A percentile compares a stretch with the other conserved stretches of the same genome.
Conservation (phyloP, 169 alveolate genomes). For the Cryptosporidium sp. region DNA sequence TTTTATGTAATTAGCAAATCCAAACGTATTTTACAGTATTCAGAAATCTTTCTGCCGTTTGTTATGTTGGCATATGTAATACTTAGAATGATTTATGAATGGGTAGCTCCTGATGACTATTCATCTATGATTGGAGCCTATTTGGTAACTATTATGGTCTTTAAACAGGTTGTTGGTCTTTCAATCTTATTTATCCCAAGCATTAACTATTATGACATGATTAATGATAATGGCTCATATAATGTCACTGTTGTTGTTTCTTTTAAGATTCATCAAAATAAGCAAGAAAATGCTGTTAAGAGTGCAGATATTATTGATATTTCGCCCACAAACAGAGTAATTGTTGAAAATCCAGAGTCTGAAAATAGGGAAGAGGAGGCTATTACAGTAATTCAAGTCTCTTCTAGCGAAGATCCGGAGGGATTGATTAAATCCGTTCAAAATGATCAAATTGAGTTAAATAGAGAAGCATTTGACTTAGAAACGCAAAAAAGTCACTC, state of each 20-base stretch:
- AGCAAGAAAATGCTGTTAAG: not conserved
- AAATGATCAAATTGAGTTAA: not conserved
- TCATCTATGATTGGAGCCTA: constrained; percentile 35
- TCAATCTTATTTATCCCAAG: constrained; percentile 40
- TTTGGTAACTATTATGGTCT: constrained; percentile 24
- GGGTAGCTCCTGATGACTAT: constrained; percentile 60
- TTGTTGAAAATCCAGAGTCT: not conserved
- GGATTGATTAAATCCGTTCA: not conserved
- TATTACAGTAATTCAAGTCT: not conserved
- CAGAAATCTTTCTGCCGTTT: constrained; percentile 48
- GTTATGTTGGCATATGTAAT: constrained; percentile 46
- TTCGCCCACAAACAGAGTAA: not conserved
- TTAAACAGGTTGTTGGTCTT: constrained; percentile 66
- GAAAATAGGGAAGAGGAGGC: not conserved
- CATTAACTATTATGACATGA: constrained; percentile 27
- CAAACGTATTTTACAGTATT: constrained; percentile 32
- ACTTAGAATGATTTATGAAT: constrained; percentile 26
- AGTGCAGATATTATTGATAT: not conserved
- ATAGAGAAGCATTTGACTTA: constrained; percentile 1
- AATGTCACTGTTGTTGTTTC: constrained; percentile 14
- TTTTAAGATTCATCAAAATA: not conserved
- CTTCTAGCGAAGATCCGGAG: not conserved
- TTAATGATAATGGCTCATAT: constrained; percentile 27
- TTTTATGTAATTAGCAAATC: constrained; percentile 41
- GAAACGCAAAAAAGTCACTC: constrained; percentile 31